Percentiles rank a stretch among this genome's conserved stretches.
Evolutionary conservation across 768 basidiomycete genomes (phyloP).

Genomic region (Cyclocybe aegerita): DNA sequence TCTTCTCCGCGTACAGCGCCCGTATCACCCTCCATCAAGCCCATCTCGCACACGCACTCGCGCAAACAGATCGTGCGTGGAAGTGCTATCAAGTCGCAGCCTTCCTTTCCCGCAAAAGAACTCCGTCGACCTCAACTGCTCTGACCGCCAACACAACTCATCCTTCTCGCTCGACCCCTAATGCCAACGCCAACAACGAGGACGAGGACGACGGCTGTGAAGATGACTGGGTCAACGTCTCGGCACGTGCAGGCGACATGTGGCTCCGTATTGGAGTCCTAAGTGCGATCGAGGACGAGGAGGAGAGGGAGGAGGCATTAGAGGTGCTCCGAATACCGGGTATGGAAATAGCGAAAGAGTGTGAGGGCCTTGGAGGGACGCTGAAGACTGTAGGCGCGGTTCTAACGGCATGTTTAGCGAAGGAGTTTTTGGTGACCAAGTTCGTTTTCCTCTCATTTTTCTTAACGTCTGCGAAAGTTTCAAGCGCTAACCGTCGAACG

Average conservation of each 20-base stretch:
- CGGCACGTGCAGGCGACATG: slow-evolving; percentile 32
- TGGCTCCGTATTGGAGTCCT: slow-evolving; percentile 31
- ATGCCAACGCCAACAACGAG: background rate
- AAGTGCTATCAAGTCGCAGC: slow-evolving; percentile 67
- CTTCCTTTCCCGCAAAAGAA: slow-evolving; percentile 31
- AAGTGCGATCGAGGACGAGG: slow-evolving; percentile 12
- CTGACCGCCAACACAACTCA: background rate
- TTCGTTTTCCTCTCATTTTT: slow-evolving; percentile 29
- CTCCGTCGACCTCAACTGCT: background rate
- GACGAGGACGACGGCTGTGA: slow-evolving; percentile 26
- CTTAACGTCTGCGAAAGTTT: slow-evolving; percentile 9
- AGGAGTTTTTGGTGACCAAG: slow-evolving; percentile 65
- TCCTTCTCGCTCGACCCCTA: too few species aligned
- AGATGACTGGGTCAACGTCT: slow-evolving; percentile 32
- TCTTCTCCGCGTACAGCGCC: slow-evolving; percentile 57
- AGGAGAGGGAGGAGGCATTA: slow-evolving; percentile 21
- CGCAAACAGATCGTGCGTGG: slow-evolving; percentile 50
- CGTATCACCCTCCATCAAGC: slow-evolving; percentile 69
- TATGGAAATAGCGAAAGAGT: slow-evolving; percentile 39
- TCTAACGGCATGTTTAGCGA: slow-evolving; percentile 49
- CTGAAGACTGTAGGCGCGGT: slow-evolving; percentile 55
- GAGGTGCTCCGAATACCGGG: slow-evolving; percentile 31
- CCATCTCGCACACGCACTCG: slow-evolving; percentile 71
- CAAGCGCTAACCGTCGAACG: too few species aligned
- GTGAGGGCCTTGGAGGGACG: slow-evolving; percentile 52